Percentiles rank a stretch among this genome's conserved stretches.
phyloP scores from a whole-genome alignment of 805 yeast species.

The Saturnispora mendoncae region DNA sequence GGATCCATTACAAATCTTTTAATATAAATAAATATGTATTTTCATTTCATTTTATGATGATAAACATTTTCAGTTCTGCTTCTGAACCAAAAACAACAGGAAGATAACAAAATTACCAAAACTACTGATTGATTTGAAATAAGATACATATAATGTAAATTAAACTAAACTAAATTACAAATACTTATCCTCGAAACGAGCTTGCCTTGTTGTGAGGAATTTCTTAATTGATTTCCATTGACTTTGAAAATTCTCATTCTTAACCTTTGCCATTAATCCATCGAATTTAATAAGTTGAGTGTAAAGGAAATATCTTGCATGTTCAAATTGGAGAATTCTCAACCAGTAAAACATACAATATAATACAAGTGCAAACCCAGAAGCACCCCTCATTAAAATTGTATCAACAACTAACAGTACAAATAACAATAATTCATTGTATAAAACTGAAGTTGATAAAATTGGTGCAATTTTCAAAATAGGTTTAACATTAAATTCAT shows the following conservation, averaged over 20 bases:
- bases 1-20: conserved; percentile 5
- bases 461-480: conserved; percentile 31
- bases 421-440: conserved; percentile 50
- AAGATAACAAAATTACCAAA: conserved; percentile 69
- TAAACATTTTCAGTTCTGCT: conserved; percentile 86
- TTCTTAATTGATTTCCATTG: conserved; percentile 34
- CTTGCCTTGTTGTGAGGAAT: conserved; percentile 35
- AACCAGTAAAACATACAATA: conserved; percentile 62
- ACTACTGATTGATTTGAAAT: conserved; percentile 36
- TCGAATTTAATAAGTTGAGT: conserved; percentile 37
- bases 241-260: conserved; percentile 37
- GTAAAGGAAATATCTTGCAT: conserved; percentile 36
- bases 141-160: not conserved
- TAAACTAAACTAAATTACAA: conserved; percentile 8
- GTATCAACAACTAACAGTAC: conserved; percentile 51
- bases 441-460: conserved; percentile 44
- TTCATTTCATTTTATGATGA: conserved; percentile 46
- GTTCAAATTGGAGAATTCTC: conserved; percentile 48
- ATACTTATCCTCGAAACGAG: conserved; percentile 25
- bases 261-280: conserved; percentile 31
- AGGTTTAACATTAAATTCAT: conserved; percentile 32
- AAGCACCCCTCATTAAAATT: conserved; percentile 50
- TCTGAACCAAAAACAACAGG: conserved; percentile 65
- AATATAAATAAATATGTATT: conserved; percentile 2
- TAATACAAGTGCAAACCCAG: conserved; percentile 58